Evolutionary conservation across 2,329 filamentous ascomycete genomes (phyloP).

Genomic region (Paracorniculantispora psalliotae): DNA sequence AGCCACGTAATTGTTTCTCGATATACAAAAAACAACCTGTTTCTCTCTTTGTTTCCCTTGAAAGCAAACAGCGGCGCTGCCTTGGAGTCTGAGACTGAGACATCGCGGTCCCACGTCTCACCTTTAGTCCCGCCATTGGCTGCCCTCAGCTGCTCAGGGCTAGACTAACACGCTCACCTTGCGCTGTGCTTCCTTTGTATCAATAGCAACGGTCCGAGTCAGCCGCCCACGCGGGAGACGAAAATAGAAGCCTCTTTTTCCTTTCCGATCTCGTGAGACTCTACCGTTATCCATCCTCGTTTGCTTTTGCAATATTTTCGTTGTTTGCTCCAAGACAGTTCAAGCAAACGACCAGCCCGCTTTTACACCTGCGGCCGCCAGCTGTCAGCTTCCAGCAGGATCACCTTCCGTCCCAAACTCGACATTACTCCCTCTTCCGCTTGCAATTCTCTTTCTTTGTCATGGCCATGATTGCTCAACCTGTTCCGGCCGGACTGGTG

Average conservation of each 20-base stretch:
- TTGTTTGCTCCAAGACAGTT: not conserved
- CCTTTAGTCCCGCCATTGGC: not conserved
- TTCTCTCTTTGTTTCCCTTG: not conserved
- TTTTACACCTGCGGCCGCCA: not conserved
- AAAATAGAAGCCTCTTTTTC: not conserved
- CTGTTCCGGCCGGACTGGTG: not conserved
- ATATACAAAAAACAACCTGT: not conserved
- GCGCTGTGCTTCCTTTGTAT: not conserved
- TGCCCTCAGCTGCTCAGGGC: not conserved
- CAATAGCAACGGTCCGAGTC: not conserved
- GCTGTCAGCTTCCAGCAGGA: not conserved
- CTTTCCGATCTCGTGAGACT: not conserved
- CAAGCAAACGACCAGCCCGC: not conserved
- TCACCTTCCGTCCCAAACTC: not conserved
- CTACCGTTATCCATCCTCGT: not conserved
- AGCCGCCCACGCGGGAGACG: not conserved
- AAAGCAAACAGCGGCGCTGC: not conserved
- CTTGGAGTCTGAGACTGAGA: not conserved
- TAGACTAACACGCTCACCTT: not conserved
- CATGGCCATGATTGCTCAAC: not conserved
- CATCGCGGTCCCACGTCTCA: not conserved
- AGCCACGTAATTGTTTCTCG: constrained; percentile 2
- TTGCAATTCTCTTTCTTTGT: not conserved
- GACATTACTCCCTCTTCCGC: not conserved
- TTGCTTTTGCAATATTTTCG: not conserved